These are phyloP conservation scores for Stenogyne calaminthoides DNA, from an alignment of 305 asterid species.

Conservation along the genomic window DNA sequence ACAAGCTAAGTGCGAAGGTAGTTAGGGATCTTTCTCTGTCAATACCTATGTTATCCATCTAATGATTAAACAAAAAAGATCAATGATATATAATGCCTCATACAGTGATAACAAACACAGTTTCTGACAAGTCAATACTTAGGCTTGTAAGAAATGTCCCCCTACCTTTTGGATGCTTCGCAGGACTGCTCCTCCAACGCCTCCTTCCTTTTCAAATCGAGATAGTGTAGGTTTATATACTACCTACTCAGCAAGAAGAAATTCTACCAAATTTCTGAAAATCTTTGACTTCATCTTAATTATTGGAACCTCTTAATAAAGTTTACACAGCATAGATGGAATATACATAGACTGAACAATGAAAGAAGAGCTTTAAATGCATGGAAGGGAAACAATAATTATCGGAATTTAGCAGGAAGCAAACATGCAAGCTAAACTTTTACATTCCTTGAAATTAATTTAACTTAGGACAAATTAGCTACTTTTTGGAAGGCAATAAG, in stretches of 20 bases:
- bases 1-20: constrained; percentile 9
- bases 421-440: constrained; percentile 10
- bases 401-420: not conserved
- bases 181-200: constrained; percentile 79
- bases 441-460: not conserved
- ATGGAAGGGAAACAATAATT: constrained; percentile 10
- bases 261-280: constrained; percentile 16
- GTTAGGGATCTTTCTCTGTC: not conserved
- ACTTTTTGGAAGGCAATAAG: constrained; percentile 3
- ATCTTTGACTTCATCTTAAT: constrained; percentile 4
- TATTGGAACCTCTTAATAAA: constrained; percentile 20
- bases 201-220: constrained; percentile 85
- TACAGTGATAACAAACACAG: constrained; percentile 5
- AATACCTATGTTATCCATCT: constrained; percentile 19
- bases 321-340: constrained; percentile 17
- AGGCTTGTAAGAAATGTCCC: constrained; percentile 18
- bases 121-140: constrained; percentile 21
- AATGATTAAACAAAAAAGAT: constrained; percentile 13
- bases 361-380: constrained; percentile 11
- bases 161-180: constrained; percentile 84
- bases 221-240: constrained; percentile 83
- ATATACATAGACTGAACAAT: constrained; percentile 5
- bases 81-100: constrained; percentile 19
- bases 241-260: constrained; percentile 51
- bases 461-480: not conserved